Conservation (phyloP, 305 asterid genomes). For the Striga hermonthica region DNA sequence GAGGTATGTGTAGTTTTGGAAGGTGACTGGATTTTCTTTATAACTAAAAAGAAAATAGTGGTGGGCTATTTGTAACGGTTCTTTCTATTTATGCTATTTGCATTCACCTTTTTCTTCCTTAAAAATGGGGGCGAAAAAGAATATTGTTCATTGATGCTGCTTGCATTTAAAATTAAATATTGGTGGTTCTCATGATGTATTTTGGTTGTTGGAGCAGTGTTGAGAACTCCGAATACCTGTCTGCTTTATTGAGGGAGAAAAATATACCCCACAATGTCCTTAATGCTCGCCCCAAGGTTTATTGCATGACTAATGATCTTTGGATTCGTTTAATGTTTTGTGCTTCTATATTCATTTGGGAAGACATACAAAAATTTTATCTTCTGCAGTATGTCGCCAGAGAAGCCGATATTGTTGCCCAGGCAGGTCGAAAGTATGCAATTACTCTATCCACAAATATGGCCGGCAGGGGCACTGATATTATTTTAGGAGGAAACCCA, state of each 20-base stretch:
- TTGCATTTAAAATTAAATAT: not conserved
- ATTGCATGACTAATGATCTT: conserved; percentile 18
- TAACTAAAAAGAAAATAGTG: no score
- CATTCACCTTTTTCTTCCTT: not conserved
- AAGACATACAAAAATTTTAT: conserved; percentile 25
- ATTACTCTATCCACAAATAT: conserved; percentile 96
- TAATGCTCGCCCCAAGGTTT: conserved; percentile 97
- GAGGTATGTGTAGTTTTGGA: not conserved
- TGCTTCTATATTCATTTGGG: conserved; percentile 18
- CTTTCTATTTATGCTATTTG: conserved; percentile 16
- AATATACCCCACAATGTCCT: conserved; percentile 92
- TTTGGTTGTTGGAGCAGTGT: conserved; percentile 65
- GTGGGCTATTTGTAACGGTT: not conserved
- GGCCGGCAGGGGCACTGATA: conserved; percentile 99
- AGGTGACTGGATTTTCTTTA: not conserved
- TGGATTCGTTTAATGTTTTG: conserved; percentile 16
- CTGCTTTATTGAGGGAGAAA: conserved; percentile 67
- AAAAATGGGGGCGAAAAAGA: not conserved
- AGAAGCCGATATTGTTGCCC: conserved; percentile 97
- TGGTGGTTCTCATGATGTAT: conserved; percentile 27
- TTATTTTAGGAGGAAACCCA: conserved; percentile 98
- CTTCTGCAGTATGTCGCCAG: conserved; percentile 90
- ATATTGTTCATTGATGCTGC: conserved; percentile 4
- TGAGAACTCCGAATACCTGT: conserved; percentile 87
- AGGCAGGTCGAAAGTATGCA: conserved; percentile 95